Percentiles rank a stretch among this genome's conserved stretches.
phyloP scores from a whole-genome alignment of 2,329 filamentous ascomycete species.

The Alternaria sp. region DNA sequence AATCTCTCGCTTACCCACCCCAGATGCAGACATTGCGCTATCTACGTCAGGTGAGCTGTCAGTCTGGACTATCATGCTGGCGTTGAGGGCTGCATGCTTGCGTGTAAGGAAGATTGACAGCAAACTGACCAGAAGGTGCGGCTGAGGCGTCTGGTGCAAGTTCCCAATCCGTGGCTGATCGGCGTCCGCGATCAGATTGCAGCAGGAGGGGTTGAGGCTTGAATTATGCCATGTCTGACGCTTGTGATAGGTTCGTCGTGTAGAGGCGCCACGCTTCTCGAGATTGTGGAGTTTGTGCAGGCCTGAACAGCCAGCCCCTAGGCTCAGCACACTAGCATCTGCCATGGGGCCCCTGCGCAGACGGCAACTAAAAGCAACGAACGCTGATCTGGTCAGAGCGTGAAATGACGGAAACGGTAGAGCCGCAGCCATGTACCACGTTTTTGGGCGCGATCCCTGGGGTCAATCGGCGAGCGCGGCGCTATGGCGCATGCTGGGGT shows the following conservation, averaged over 20 bases:
- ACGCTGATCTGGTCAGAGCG: slow-evolving; percentile 26
- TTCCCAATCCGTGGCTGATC: slow-evolving; percentile 13
- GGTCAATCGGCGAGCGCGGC: slow-evolving; percentile 25
- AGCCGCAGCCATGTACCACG: slow-evolving; percentile 31
- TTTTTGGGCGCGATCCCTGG: slow-evolving; percentile 32
- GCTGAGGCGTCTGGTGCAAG: slow-evolving; percentile 17
- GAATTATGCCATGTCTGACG: slow-evolving; percentile 3
- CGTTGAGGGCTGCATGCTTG: slow-evolving; percentile 6
- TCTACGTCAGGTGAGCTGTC: neutral
- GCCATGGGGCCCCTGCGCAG: slow-evolving; percentile 29
- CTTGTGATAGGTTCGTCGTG: slow-evolving; percentile 18
- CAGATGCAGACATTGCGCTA: slow-evolving; percentile 1
- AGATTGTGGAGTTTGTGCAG: slow-evolving; percentile 18
- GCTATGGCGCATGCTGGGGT: slow-evolving; percentile 28
- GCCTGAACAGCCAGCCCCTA: slow-evolving; percentile 23
- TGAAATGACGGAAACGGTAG: slow-evolving; percentile 27
- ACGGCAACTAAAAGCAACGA: slow-evolving; percentile 28
- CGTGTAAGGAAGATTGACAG: neutral
- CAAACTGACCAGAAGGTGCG: slow-evolving; percentile 5
- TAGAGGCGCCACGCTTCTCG: slow-evolving; percentile 13
- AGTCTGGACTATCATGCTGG: neutral
- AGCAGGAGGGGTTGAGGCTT: slow-evolving; percentile 12
- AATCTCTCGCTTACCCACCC: slow-evolving; percentile 1
- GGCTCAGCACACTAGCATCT: slow-evolving; percentile 26
- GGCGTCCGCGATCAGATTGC: slow-evolving; percentile 20